Base-by-base conservation (phyloP, 108 stramenopile genomes). In the Epithemia pelagica region DNA sequence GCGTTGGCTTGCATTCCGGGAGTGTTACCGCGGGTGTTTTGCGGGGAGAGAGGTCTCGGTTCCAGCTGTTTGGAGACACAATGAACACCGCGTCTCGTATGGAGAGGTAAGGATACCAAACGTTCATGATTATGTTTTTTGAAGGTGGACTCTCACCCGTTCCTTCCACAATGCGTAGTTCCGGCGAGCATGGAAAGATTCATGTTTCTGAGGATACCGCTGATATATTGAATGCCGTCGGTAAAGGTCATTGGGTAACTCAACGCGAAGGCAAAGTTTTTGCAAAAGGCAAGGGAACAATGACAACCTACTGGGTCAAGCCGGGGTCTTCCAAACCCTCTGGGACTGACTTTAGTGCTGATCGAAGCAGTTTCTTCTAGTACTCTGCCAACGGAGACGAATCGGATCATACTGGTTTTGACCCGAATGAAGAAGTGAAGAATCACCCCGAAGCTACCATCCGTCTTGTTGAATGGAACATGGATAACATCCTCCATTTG, bases 11-110 rank as follows among this genome's bases (percentile, higher is more conserved):
- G 21, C 82, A 82, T 54, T 74, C 72, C 31, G 85, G 85, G 20
- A 75, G 77, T 23, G 80, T 76, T 19, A 83, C 80, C 18, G 85
- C 85, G 1, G 85, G 85, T 0, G 80, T 86, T 18, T 32, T 86
- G 57, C 74, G 85, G 0, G 82, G 85, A 37, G 72, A 73, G 20
- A 80, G 77, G 32, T 74, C 80, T 21, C 77, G 82, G 20, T 86
- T 83, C 25, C 75, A 79, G 56, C 55, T 84, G 1, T 84, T 46
- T 46, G 37, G 37, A 15, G 37, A 46, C 37, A 46, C 37, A 5
- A 46, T 46, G 37, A 46, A 46, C 37, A 46, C 37, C 5, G 37
- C 37, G 15, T 46, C 37, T 46, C 37, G 37, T 15, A 46, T 46
- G 37, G 37, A 46, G 15, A 46, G 37, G 37, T 46, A 46, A 46